Evolutionary conservation across 495 filamentous ascomycete species (phyloP), one percentile per base, ranked within the genome.

Genomic region (Daldinia vernicosa): DNA sequence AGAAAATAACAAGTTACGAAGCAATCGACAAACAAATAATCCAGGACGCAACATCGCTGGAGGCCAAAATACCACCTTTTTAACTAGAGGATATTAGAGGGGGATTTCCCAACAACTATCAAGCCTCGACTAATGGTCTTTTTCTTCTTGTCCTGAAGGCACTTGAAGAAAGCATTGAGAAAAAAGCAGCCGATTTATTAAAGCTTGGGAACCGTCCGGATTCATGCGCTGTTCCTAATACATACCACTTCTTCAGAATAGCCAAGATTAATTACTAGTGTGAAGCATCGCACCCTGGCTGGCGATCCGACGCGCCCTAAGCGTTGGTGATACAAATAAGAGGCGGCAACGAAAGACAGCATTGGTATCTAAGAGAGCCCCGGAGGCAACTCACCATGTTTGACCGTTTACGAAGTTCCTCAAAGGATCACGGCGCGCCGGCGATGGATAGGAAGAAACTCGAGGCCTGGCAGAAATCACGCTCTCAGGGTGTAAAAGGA

Each of bases 401-500:
- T 62, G 75, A 77, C 43, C 75, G 75, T 53, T 60, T 77, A 51
- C 70, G 75, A 71, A 75, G 70, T 66, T 28, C 39, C 37, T 52
- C 55, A 50, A 77, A 72, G 45, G 75, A 75, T 28, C 59, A 61
- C 19, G 52, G 68, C 28, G 55, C 68, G 28, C 47, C 62, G 54
- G 12, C 75, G 8, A 22, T 47, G 17, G 60, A 74, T 35, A 70
- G 71, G 51, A 77, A 77, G 66, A 77, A 76, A 43, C 56, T 76
- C 52, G 75, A 77, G 57, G 68, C 73, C 50, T 77, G 74, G 73
- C 75, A 77, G 43, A 71, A 74, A 24, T 56, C 63, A 32, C 75
- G 74, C n/a, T 68, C 70, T 33, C 67, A 57, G 14, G 63, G 73
- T 30, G 53, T 77, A 63, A 69, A 67, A 15, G 75, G 75, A 32